A percentile compares a stretch with the other conserved stretches of the same genome.
phyloP scores from a whole-genome alignment of 768 basidiomycete species.

The Pulveroboletus ravenelii region DNA sequence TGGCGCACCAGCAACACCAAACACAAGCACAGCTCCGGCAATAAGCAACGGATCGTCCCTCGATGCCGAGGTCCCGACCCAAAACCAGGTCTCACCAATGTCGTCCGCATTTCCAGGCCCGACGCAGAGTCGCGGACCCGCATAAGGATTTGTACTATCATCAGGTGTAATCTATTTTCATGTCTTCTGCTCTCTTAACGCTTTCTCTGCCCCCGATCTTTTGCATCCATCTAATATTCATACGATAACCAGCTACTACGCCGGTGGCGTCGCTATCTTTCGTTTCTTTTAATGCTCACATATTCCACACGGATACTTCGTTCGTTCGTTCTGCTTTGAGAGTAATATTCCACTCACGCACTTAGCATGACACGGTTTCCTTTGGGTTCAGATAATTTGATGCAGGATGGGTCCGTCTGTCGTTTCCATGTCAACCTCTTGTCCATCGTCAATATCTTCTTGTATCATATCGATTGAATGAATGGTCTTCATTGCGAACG shows the following conservation, averaged over 20 bases:
- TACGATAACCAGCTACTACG: conserved; percentile 15
- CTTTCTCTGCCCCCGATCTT: conserved; percentile 17
- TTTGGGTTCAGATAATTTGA: conserved; percentile 12
- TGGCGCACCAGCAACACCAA: conserved; percentile 45
- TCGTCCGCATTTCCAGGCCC: conserved; percentile 71
- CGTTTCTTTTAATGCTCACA: conserved; percentile 27
- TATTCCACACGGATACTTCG: conserved; percentile 15
- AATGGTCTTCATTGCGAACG: conserved; percentile 7
- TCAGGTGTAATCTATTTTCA: conserved; percentile 22
- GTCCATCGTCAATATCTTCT: conserved; percentile 13
- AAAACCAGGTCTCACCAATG: conserved; percentile 66
- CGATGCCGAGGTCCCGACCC: conserved; percentile 39
- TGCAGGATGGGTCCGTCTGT: conserved; percentile 11
- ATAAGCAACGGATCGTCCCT: conserved; percentile 27
- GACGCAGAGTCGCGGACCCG: conserved; percentile 19
- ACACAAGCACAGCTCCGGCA: conserved; percentile 40
- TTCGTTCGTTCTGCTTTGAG: conserved; percentile 7
- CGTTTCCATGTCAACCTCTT: conserved; percentile 15
- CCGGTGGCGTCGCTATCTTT: conserved; percentile 24
- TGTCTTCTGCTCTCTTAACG: conserved; percentile 12
- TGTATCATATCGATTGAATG: conserved; percentile 25
- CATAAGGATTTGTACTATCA: conserved; percentile 15
- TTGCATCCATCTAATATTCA: conserved; percentile 19
- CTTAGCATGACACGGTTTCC: conserved; percentile 9
- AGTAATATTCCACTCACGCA: conserved; percentile 16